These are phyloP conservation scores for Inga oerstediana DNA, from an alignment of 306 rosid species.

Conservation along the genomic window DNA sequence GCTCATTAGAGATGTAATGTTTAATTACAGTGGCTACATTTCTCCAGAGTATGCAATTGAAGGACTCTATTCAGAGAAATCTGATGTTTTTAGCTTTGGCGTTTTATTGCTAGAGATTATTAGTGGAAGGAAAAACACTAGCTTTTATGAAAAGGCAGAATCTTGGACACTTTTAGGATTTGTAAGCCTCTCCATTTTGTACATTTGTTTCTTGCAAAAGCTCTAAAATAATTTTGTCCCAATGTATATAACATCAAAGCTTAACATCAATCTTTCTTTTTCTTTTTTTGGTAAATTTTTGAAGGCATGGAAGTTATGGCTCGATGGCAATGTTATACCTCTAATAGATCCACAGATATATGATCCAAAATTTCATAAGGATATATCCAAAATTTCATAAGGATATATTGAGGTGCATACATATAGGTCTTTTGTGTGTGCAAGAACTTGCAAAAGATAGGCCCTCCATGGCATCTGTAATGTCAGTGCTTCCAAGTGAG, in stretches of 20 bases:
- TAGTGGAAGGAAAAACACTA: constrained; percentile 7
- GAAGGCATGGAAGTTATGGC: constrained; percentile 46
- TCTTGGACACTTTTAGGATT: background rate
- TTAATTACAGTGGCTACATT: background rate
- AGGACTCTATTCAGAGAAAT: background rate
- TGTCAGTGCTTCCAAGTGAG: background rate
- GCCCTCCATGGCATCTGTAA: background rate
- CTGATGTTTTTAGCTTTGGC: background rate
- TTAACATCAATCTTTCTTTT: background rate
- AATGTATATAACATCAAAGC: background rate
- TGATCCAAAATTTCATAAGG: background rate
- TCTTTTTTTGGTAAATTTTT: background rate
- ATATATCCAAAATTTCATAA: background rate
- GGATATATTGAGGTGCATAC: constrained; percentile 34
- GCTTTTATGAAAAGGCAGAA: background rate
- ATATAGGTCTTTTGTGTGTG: background rate
- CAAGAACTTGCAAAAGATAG: background rate
- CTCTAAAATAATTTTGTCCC: background rate
- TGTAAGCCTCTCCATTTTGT: background rate
- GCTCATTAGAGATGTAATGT: background rate
- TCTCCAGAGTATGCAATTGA: background rate
- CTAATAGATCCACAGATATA: constrained; percentile 31
- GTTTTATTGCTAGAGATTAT: background rate
- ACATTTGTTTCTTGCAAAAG: background rate
- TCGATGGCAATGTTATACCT: background rate